These are phyloP conservation scores for Ciborinia camelliae DNA, from an alignment of 2,329 filamentous ascomycete genomes.

Conservation along the genomic window DNA sequence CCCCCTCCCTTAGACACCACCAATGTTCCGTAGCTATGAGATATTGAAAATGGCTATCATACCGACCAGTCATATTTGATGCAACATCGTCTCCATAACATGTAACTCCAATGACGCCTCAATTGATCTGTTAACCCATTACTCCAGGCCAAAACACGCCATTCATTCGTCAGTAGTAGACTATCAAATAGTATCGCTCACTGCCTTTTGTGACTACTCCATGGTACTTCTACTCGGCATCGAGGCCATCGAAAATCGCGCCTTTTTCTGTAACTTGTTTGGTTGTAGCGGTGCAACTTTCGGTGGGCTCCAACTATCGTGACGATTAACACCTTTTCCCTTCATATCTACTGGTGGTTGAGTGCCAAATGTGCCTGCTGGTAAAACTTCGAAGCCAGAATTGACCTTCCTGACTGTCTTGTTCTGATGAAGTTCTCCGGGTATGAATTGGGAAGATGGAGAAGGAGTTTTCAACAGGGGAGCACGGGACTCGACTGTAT, in stretches of 20 bases:
- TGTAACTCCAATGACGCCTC: conserved; percentile 3
- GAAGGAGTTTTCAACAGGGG: conserved; percentile 16
- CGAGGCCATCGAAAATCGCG: not conserved
- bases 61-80: not conserved
- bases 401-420: conserved; percentile 40
- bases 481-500: conserved; percentile 17
- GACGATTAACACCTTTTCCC: conserved; percentile 20
- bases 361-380: conserved; percentile 40
- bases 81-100: not conserved
- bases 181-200: not conserved
- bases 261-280: conserved; percentile 18
- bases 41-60: conserved; percentile 11
- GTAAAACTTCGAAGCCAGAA: conserved; percentile 41
- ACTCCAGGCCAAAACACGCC: not conserved
- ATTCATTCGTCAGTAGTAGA: not conserved
- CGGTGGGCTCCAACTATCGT: conserved; percentile 19
- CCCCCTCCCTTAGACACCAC: not conserved
- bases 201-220: not conserved
- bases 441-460: conserved; percentile 37
- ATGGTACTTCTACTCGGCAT: not conserved
- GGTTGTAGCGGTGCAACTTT: conserved; percentile 1
- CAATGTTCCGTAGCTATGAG: not conserved
- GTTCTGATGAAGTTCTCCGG: conserved; percentile 40
- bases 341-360: conserved; percentile 21
- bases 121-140: not conserved